Evolutionary conservation across 164 flowering plant species (phyloP).

Genomic region (Macadamia tetraphylla): DNA sequence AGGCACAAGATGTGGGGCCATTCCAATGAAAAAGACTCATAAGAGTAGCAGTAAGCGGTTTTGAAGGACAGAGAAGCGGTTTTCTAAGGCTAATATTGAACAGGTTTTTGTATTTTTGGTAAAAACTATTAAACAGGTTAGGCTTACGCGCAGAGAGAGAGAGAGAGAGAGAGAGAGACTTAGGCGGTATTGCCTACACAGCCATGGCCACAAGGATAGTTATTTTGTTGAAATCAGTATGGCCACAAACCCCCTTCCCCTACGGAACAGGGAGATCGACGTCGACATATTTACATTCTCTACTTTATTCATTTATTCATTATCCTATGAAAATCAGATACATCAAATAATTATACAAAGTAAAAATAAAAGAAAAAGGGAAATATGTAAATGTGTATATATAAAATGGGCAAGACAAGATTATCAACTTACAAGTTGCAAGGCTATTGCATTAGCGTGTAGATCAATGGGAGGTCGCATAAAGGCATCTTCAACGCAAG

Average conservation of each 20-base stretch:
- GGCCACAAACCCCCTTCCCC: conserved; percentile 17
- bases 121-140: background rate
- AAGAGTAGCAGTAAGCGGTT: background rate
- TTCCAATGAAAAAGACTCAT: background rate
- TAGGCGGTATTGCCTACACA: conserved; percentile 7
- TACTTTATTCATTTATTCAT: no score
- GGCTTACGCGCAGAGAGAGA: background rate
- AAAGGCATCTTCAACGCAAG: no score
- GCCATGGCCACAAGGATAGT: background rate
- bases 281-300: background rate
- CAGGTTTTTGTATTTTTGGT: background rate
- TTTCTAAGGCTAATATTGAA: background rate
- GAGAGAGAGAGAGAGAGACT: no score
- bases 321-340: no score
- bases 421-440: no score
- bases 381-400: no score
- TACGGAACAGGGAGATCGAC: conserved; percentile 20
- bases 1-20: background rate
- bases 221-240: conserved; percentile 18
- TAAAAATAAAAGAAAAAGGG: no score
- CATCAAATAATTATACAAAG: no score
- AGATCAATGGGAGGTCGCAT: no score
- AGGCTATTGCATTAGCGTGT: no score
- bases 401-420: no score
- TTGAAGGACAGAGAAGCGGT: background rate